Conservation (phyloP, 1,139 yeast species). For the Debaryomyces sp. region DNA sequence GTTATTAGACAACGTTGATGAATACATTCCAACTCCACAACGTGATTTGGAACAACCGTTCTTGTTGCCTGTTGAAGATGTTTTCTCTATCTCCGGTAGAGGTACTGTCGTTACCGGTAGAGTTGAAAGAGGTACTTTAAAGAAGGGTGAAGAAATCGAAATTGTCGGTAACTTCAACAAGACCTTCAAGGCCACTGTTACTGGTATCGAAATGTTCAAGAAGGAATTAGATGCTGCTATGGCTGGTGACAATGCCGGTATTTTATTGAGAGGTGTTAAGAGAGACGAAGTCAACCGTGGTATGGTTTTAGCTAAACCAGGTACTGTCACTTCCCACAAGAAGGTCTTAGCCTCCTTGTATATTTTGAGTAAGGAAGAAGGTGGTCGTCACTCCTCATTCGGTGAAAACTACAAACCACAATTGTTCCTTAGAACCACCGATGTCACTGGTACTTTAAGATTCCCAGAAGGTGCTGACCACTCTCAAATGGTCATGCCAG, state of each 20-base stretch:
- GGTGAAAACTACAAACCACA: conserved; percentile 98
- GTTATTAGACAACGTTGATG: conserved; percentile 90
- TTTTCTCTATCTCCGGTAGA: conserved; percentile 98
- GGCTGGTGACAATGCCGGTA: conserved; percentile 99
- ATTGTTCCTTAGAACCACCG: conserved; percentile 94
- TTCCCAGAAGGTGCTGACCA: conserved; percentile 89
- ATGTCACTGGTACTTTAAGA: conserved; percentile 86
- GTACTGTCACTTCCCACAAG: conserved; percentile 89
- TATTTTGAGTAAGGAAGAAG: conserved; percentile 94
- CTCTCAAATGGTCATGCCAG: conserved; percentile 93
- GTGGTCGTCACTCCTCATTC: conserved; percentile 99
- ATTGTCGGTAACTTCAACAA: conserved; percentile 88
- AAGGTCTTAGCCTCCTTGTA: conserved; percentile 93
- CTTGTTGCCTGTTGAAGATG: conserved; percentile 96
- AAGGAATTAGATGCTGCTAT: conserved; percentile 96
- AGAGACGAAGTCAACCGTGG: conserved; percentile 97
- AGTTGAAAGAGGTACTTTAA: conserved; percentile 95
- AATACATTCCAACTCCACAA: conserved; percentile 91
- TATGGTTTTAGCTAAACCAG: conserved; percentile 95
- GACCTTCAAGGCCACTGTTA: conserved; percentile 90
- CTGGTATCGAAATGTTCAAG: conserved; percentile 99
- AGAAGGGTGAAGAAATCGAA: conserved; percentile 98
- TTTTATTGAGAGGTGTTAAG: conserved; percentile 95
- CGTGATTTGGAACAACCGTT: conserved; percentile 97
- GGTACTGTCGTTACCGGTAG: conserved; percentile 99